Evolutionary conservation across 2,329 filamentous ascomycete genomes (phyloP).

Genomic region (Aspergillus brasiliensis): DNA sequence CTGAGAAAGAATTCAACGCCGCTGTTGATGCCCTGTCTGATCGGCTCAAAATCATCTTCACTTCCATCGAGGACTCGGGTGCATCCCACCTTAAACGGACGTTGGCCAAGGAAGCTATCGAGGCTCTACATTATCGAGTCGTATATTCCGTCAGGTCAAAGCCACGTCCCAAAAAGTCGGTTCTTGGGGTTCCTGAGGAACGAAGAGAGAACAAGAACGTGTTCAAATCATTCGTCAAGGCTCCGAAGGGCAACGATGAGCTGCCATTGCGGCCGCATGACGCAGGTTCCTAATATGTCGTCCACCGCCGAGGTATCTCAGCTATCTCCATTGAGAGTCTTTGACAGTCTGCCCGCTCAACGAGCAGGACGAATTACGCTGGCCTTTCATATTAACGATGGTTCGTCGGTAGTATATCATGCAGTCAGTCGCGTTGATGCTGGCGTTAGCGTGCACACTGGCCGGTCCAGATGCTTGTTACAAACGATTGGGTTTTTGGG

Average conservation of each 20-base stretch:
- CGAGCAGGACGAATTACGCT: too few relatives aligned
- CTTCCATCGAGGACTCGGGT: conserved; percentile 71
- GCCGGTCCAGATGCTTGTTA: too few relatives aligned
- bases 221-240: background rate
- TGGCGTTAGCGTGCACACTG: too few relatives aligned
- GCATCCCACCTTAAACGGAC: conserved; percentile 71
- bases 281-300: background rate
- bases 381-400: too few relatives aligned
- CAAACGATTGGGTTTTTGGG: too few relatives aligned
- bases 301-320: background rate
- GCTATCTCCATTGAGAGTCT: background rate
- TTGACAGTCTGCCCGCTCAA: too few relatives aligned
- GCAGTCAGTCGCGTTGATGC: too few relatives aligned
- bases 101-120: conserved; percentile 74
- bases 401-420: too few relatives aligned
- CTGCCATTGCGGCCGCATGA: conserved; percentile 11
- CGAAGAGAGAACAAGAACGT: conserved; percentile 13
- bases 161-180: conserved; percentile 54
- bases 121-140: conserved; percentile 74
- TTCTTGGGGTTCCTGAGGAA: conserved; percentile 34
- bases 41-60: conserved; percentile 58
- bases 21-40: conserved; percentile 68
- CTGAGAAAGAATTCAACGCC: conserved; percentile 64
- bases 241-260: background rate
- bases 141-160: conserved; percentile 70